Percentiles rank a stretch among this genome's conserved stretches.
Conservation (phyloP, 148 eudicot genomes). For the Drosera capensis region DNA sequence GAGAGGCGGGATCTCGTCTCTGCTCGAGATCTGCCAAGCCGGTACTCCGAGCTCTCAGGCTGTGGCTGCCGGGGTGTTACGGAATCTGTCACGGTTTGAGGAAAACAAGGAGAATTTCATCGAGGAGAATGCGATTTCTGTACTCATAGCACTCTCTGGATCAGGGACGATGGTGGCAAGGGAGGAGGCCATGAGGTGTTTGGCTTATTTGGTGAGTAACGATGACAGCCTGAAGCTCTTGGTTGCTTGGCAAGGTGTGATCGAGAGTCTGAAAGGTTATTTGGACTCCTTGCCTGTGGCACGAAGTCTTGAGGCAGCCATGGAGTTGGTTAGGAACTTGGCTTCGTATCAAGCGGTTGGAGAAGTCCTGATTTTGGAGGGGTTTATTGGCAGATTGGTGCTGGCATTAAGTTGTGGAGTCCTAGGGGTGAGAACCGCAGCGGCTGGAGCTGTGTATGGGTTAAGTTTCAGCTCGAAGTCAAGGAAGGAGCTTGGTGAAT, state of each 20-base stretch:
- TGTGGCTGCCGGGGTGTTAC: constrained; percentile 53
- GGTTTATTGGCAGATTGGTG: constrained; percentile 29
- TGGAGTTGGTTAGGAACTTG: constrained; percentile 33
- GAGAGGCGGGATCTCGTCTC: constrained; percentile 66
- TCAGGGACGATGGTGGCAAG: constrained; percentile 58
- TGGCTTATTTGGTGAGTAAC: constrained; percentile 36
- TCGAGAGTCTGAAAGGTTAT: constrained; percentile 44
- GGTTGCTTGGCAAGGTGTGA: constrained; percentile 53
- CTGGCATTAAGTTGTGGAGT: constrained; percentile 48
- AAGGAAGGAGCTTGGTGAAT: constrained; percentile 62
- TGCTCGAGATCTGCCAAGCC: constrained; percentile 53
- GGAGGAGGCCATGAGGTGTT: constrained; percentile 69
- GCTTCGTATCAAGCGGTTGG: constrained; percentile 35
- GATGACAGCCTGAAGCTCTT: constrained; percentile 54
- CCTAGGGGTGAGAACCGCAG: constrained; percentile 48
- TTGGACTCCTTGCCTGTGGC: constrained; percentile 48
- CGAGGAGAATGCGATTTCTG: constrained; percentile 54
- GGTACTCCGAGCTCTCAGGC: constrained; percentile 78
- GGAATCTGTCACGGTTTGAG: constrained; percentile 38
- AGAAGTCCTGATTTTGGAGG: constrained; percentile 34
- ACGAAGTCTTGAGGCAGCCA: constrained; percentile 38
- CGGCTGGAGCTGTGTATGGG: constrained; percentile 47
- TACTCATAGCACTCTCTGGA: constrained; percentile 27
- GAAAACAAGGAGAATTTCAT: constrained; percentile 61
- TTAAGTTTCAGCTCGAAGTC: constrained; percentile 39